phyloP scores from a whole-genome alignment of 1,284 basidiomycete species.

The Pseudozyma sp. region DNA sequence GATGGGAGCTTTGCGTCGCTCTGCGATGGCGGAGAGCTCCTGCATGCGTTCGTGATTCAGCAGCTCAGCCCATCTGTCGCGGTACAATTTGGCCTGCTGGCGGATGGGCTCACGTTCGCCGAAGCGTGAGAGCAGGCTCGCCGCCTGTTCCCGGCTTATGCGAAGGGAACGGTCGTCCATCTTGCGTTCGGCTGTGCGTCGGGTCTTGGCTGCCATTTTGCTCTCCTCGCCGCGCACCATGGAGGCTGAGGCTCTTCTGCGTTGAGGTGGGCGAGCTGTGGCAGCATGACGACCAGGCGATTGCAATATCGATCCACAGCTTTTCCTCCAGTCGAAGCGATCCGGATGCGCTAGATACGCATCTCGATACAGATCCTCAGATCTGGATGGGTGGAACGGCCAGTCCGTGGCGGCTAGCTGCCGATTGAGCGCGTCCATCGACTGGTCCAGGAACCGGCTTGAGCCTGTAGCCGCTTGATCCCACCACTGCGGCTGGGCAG shows the following conservation, averaged over 20 bases:
- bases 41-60: slow-evolving; percentile 52
- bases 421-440: slow-evolving; percentile 22
- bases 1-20: slow-evolving; percentile 52
- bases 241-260: slow-evolving; percentile 27
- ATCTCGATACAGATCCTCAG: slow-evolving; percentile 43
- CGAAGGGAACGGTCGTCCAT: slow-evolving; percentile 46
- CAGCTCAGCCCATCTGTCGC: slow-evolving; percentile 48
- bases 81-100: slow-evolving; percentile 37
- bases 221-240: slow-evolving; percentile 41
- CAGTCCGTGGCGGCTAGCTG: slow-evolving; percentile 23
- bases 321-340: slow-evolving; percentile 47
- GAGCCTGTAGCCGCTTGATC: background rate
- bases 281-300: background rate
- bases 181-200: slow-evolving; percentile 33
- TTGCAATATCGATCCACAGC: slow-evolving; percentile 5
- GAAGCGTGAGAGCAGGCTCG: slow-evolving; percentile 16
- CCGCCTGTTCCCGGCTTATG: slow-evolving; percentile 37
- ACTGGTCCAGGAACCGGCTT: background rate
- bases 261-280: slow-evolving; percentile 20
- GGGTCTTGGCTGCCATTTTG: slow-evolving; percentile 38
- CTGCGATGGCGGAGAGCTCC: slow-evolving; percentile 45
- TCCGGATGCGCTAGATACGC: slow-evolving; percentile 43
- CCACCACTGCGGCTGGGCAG: slow-evolving; percentile 30
- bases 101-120: slow-evolving; percentile 38
- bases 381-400: slow-evolving; percentile 34